phyloP scores from a whole-genome alignment of 2,329 filamentous ascomycete species.

The Claviceps maximensis region DNA sequence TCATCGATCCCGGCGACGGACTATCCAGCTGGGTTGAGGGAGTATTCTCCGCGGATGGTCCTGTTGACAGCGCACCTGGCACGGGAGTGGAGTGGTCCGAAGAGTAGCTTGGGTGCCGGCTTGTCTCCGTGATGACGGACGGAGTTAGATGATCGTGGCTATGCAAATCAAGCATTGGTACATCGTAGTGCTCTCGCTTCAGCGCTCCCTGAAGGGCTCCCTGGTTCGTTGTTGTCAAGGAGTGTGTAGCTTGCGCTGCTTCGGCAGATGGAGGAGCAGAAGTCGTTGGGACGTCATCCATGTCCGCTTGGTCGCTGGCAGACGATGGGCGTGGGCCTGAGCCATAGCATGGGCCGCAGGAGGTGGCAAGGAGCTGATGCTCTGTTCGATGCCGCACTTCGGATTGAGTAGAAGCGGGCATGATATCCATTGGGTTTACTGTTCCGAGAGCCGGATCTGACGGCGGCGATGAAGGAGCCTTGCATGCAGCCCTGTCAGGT shows the following conservation, averaged over 20 bases:
- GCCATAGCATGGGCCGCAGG: conserved; percentile 15
- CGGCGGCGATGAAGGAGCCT: conserved; percentile 17
- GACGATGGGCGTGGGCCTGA: conserved; percentile 10
- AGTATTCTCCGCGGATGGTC: conserved; percentile 29
- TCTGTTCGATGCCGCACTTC: conserved; percentile 25
- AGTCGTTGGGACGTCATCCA: conserved; percentile 1
- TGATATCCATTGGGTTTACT: conserved; percentile 41
- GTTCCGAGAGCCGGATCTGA: conserved; percentile 29
- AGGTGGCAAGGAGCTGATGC: conserved; percentile 19
- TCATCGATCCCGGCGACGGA: conserved; percentile 26
- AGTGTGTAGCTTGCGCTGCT: conserved; percentile 15
- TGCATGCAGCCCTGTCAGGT: conserved; percentile 4
- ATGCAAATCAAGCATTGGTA: conserved; percentile 14
- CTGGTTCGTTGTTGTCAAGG: conserved; percentile 14
- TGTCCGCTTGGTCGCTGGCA: background rate
- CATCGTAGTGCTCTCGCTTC: conserved; percentile 10
- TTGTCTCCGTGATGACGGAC: conserved; percentile 10
- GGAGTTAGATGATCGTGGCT: conserved; percentile 14
- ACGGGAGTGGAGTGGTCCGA: conserved; percentile 31
- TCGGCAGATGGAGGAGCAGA: conserved; percentile 9
- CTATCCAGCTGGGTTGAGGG: conserved; percentile 33
- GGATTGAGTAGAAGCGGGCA: conserved; percentile 28
- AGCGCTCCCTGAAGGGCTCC: conserved; percentile 3
- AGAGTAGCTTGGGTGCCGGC: conserved; percentile 20
- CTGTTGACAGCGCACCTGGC: conserved; percentile 25